Evolutionary conservation across 2,329 filamentous ascomycete genomes (phyloP).

Genomic region (Graphium sp.): DNA sequence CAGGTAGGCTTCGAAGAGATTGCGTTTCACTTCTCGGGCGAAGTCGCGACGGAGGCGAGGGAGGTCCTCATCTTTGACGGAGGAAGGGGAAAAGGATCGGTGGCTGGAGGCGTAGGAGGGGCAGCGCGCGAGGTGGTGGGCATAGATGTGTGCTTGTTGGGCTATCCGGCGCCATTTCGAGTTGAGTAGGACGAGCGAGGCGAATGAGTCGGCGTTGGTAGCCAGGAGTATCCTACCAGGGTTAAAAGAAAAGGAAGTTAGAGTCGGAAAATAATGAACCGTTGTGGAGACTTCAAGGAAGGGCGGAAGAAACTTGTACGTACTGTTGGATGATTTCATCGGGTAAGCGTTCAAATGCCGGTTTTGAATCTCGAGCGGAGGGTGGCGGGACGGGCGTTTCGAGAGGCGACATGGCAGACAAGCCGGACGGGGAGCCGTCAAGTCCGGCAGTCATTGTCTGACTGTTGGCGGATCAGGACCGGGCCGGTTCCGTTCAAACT

Average conservation of each 20-base stretch:
- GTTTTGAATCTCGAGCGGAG: conserved; percentile 10
- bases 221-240: conserved; percentile 38
- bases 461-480: no score
- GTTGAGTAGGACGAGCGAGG: conserved; percentile 49
- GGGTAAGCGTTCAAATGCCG: conserved; percentile 38
- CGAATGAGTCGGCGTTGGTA: conserved; percentile 46
- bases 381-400: conserved; percentile 2
- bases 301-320: conserved; percentile 11
- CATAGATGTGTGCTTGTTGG: conserved; percentile 46
- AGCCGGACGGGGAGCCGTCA: no score
- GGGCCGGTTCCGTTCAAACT: no score
- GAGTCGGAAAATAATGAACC: conserved; percentile 3
- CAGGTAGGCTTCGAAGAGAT: conserved; percentile 61
- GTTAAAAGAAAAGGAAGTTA: conserved; percentile 2
- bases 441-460: no score
- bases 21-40: conserved; percentile 53
- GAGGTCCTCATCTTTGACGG: conserved; percentile 30
- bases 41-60: conserved; percentile 48
- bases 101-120: conserved; percentile 39
- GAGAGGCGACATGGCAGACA: no score
- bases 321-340: conserved; percentile 58
- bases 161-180: conserved; percentile 48
- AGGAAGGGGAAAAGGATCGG: conserved; percentile 15
- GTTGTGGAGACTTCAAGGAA: not conserved
- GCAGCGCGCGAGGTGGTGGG: conserved; percentile 42